These are phyloP conservation scores for Ophiosphaerella herpotricha DNA, from an alignment of 2,329 filamentous ascomycete species.

Conservation along the genomic window DNA sequence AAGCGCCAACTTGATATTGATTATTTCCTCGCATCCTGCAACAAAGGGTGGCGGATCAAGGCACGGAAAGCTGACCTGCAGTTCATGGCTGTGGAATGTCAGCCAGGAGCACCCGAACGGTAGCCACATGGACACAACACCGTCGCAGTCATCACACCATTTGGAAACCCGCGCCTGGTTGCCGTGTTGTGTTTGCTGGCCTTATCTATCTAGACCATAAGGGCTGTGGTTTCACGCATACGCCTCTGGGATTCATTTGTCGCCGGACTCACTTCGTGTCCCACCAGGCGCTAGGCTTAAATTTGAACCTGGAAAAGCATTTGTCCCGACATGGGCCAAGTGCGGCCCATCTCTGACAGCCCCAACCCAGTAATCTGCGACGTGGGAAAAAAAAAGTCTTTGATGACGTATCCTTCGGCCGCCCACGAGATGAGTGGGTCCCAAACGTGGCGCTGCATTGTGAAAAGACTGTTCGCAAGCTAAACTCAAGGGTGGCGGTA, in stretches of 20 bases:
- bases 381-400: constrained; percentile 32
- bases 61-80: constrained; percentile 20
- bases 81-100: constrained; percentile 9
- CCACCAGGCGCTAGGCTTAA: constrained; percentile 14
- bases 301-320: constrained; percentile 4
- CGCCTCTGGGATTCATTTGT: constrained; percentile 20
- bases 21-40: constrained; percentile 14
- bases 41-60: too few species aligned
- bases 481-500: constrained; percentile 25
- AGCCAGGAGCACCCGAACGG: constrained; percentile 10
- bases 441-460: constrained; percentile 42
- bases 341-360: constrained; percentile 32
- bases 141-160: constrained; percentile 16
- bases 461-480: constrained; percentile 26
- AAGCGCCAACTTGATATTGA: constrained; percentile 27
- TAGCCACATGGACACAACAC: constrained; percentile 11
- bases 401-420: constrained; percentile 41
- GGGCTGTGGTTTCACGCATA: constrained; percentile 32
- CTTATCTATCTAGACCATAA: constrained; percentile 32
- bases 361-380: constrained; percentile 40
- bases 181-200: constrained; percentile 16
- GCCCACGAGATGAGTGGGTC: constrained; percentile 45
- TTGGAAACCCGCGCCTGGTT: constrained; percentile 12
- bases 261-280: constrained; percentile 10
- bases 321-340: constrained; percentile 12